Evolutionary conservation across 192 early-diverging fungal species (phyloP), one percentile per base, ranked within the genome.

Genomic region (Podila verticillata): DNA sequence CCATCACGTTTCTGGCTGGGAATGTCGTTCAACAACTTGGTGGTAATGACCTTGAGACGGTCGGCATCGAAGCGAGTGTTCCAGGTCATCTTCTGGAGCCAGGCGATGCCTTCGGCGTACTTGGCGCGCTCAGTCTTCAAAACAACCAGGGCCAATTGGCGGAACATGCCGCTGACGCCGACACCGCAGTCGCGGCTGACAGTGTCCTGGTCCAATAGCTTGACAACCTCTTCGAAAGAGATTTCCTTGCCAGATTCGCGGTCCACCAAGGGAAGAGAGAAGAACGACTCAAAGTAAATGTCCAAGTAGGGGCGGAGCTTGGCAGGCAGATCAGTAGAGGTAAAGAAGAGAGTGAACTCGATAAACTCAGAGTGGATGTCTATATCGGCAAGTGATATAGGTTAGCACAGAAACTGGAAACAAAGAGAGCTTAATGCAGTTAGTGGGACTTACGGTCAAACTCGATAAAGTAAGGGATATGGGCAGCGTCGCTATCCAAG

Each of bases 1-100:
- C 89, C 89, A 64, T 90, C 88, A 26, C 89, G 80, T 57, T 90
- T 90, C 22, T 84, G 60, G 48, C 75, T 61, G 31, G 89, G 89
- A 54, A 90, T 86, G 35, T 90, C 87, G 62, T 89, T 88, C 48
- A 89, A 39, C 17, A 87, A 63, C 67, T 89, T 87, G 32, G 72
- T 75, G 7, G 86, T 81, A 47, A 85, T 82, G 32, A 87, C 86
- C 54, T 89, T 89, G n/a, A 90, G 70, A 57, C 88, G 83, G 35
- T 89, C 88, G 0, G 56, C 68, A 44, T 85, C 83, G 51, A 90
- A 90, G 66, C 86, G 74, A 7, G 89, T 87, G 66, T 88, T 59
- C 87, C 85, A 90, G 28, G 88, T 64, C 62, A 87, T 82, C 71
- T 87, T 83, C 6, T 75, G 58, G 32, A 90, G 62, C 87, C 87